These are phyloP conservation scores for Tetrapisispora fleetii DNA, from an alignment of 805 yeast genomes.

Conservation along the genomic window DNA sequence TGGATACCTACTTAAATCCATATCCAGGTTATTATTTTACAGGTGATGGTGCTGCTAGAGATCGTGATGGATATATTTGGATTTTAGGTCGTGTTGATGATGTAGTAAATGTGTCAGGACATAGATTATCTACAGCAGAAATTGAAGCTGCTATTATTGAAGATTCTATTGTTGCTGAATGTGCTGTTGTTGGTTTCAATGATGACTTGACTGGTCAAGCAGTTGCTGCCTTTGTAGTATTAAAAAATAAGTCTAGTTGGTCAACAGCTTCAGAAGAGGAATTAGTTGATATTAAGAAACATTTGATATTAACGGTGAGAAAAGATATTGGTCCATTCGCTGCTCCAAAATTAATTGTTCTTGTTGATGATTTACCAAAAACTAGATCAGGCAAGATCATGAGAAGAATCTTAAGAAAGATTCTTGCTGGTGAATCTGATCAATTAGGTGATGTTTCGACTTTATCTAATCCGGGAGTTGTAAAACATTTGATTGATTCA, in stretches of 20 bases:
- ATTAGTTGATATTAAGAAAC: constrained; percentile 46
- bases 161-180: constrained; percentile 59
- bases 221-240: constrained; percentile 70
- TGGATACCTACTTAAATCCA: constrained; percentile 76
- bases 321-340: constrained; percentile 81
- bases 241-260: constrained; percentile 42
- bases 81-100: constrained; percentile 82
- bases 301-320: constrained; percentile 59
- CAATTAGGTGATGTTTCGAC: constrained; percentile 75
- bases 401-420: constrained; percentile 77
- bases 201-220: constrained; percentile 85
- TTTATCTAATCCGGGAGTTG: constrained; percentile 66
- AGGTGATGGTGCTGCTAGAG: constrained; percentile 87
- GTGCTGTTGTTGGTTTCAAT: constrained; percentile 75
- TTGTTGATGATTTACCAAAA: constrained; percentile 73
- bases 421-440: constrained; percentile 66
- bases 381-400: constrained; percentile 81
- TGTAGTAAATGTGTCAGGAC: constrained; percentile 81
- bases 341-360: constrained; percentile 64
- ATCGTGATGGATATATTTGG: constrained; percentile 77
- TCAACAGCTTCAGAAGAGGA: constrained; percentile 33
- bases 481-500: constrained; percentile 50
- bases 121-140: constrained; percentile 81
- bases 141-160: constrained; percentile 76
- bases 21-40: constrained; percentile 77